Evolutionary conservation across 2,329 filamentous ascomycete species (phyloP).

Genomic region (Fonsecaea pugnacius): DNA sequence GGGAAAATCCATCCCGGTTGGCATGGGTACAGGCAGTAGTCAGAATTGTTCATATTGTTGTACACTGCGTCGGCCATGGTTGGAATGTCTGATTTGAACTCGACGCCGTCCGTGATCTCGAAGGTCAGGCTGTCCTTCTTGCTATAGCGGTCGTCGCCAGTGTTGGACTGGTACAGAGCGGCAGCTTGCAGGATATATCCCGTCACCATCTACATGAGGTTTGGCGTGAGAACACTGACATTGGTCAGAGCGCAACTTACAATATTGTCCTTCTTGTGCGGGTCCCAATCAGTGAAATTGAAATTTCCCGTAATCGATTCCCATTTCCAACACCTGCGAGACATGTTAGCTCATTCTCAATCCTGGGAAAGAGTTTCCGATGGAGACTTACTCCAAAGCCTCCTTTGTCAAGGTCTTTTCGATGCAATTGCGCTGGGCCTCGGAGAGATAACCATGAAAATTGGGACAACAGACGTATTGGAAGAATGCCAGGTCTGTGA

Average conservation of each 20-base stretch:
- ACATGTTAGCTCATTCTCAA: background rate
- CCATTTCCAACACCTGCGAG: constrained; percentile 26
- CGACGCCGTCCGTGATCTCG: background rate
- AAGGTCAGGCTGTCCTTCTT: background rate
- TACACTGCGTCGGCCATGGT: constrained; percentile 19
- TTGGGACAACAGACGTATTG: constrained; percentile 20
- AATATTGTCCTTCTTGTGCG: constrained; percentile 28
- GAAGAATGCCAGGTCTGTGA: constrained; percentile 20
- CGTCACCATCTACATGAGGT: constrained; percentile 17
- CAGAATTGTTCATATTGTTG: constrained; percentile 16
- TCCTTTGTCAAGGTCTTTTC: constrained; percentile 23
- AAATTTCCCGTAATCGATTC: constrained; percentile 28
- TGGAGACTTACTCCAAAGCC: constrained; percentile 18
- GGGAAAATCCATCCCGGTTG: constrained; percentile 28
- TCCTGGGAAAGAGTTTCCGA: background rate
- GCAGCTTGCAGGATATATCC: constrained; percentile 20
- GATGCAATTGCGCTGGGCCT: constrained; percentile 21
- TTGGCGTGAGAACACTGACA: background rate
- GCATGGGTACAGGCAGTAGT: constrained; percentile 25
- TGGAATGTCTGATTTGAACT: background rate
- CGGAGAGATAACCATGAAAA: constrained; percentile 25
- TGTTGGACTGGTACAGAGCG: background rate
- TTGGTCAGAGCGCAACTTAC: background rate
- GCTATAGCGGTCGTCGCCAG: background rate
- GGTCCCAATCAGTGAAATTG: constrained; percentile 25